A percentile compares a stretch with the other conserved stretches of the same genome.
phyloP scores from a whole-genome alignment of 1,284 basidiomycete species.

The Hemileia vastatrix region DNA sequence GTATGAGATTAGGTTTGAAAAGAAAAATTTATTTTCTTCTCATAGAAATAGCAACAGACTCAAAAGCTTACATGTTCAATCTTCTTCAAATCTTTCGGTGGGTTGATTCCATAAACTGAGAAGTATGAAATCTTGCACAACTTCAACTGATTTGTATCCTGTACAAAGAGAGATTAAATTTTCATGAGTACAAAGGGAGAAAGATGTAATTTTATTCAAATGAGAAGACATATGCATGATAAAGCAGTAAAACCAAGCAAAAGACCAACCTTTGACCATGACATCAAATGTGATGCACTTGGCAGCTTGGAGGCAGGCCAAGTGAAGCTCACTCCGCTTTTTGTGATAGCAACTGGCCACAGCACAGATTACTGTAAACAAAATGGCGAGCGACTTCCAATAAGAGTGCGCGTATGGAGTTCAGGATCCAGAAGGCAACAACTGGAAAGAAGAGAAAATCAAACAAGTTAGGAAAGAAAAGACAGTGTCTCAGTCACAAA shows the following conservation, averaged over 20 bases:
- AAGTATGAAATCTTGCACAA: constrained; percentile 46
- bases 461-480: no score
- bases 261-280: constrained; percentile 50
- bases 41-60: no score
- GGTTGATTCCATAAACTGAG: constrained; percentile 46
- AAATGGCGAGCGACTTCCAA: constrained; percentile 84
- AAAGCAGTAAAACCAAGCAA: no score
- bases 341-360: constrained; percentile 85
- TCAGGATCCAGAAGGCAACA: constrained; percentile 63
- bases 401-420: constrained; percentile 82
- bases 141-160: constrained; percentile 87
- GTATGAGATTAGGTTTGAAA: no score
- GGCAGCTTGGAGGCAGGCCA: constrained; percentile 67
- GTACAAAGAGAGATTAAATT: constrained; percentile 32
- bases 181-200: constrained; percentile 16
- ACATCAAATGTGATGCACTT: constrained; percentile 87
- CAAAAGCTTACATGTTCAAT: constrained; percentile 87
- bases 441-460: constrained; percentile 30
- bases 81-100: constrained; percentile 67
- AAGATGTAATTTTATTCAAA: no score
- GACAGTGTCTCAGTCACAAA: not conserved
- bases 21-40: no score
- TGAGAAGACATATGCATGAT: no score
- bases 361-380: constrained; percentile 91
- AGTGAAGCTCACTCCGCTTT: constrained; percentile 70